phyloP scores from a whole-genome alignment of 257 asterid genomes.

The Henckelia pumila region DNA sequence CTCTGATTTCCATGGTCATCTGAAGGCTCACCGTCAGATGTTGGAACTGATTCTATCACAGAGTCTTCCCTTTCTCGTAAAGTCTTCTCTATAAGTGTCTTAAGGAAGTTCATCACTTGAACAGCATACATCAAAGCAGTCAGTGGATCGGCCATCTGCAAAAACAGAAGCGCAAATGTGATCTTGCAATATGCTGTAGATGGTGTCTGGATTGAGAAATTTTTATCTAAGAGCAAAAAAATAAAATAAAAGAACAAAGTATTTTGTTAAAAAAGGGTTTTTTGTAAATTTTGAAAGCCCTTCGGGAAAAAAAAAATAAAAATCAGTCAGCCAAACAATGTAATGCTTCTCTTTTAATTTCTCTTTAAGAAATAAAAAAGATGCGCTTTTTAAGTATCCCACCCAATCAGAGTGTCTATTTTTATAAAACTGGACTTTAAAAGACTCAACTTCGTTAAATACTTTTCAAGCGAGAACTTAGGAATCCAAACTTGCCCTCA shows the following conservation, averaged over 20 bases:
- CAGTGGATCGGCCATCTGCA: constrained; percentile 88
- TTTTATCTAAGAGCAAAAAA: neutral
- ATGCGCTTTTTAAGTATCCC: neutral
- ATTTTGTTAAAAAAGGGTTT: too few species aligned
- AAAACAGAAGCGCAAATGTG: neutral
- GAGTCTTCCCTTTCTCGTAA: constrained; percentile 64
- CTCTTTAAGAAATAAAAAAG: too few species aligned
- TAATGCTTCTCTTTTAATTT: neutral
- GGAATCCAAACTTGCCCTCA: too few species aligned
- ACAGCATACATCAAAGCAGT: constrained; percentile 92
- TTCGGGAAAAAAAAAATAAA: neutral
- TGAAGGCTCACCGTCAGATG: constrained; percentile 42
- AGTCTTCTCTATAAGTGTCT: constrained; percentile 77
- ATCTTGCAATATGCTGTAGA: too few species aligned
- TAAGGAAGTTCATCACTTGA: constrained; percentile 91
- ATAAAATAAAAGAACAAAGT: neutral
- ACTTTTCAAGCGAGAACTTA: too few species aligned
- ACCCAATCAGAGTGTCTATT: too few species aligned
- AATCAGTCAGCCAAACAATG: neutral
- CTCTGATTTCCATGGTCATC: constrained; percentile 63
- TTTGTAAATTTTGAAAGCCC: neutral
- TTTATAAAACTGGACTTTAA: too few species aligned
- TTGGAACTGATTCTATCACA: constrained; percentile 43
- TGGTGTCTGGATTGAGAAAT: neutral
- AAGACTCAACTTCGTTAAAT: too few species aligned